Evolutionary conservation across 345 rosid species (phyloP), one percentile per base, ranked within the genome.

Genomic region (Physaria fendleri): DNA sequence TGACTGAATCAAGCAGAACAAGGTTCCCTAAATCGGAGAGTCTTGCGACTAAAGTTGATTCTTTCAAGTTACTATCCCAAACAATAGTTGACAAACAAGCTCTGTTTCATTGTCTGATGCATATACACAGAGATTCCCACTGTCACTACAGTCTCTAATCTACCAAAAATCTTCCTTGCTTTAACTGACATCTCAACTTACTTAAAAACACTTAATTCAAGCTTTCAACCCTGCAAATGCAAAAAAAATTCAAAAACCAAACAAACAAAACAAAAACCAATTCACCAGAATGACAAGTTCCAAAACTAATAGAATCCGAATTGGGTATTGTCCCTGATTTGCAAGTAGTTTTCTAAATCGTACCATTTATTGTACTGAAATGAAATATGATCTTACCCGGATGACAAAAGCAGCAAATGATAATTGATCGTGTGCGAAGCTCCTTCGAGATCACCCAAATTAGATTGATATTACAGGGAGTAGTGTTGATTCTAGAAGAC

Each of bases 141-240:
- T 56, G 72, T 6, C 2, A 82, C 79, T 30, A 71, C 74, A 8
- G 81, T 66, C 60, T 92, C 98, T 40, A 86, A 85, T 55, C 95
- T 80, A 14, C 87, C 85, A 3, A 88, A 69, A 21, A 76, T 58
- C 69, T 78, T 92, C 76, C 94, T 87, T 48, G 81, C 88, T 78
- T 79, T 88, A 13, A 71, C 73, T 66, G 84, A 79, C 98, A 92
- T 91, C 65, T 74, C 49, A 62, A 62, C 38, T 23, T n/a, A 43
- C 30, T 42, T 7, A 2, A 9, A 8, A 17, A 52, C 22, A 42
- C 54, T 61, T 57, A 23, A n/a, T n/a, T 33, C 68, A 54, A 33
- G n/a, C n/a, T n/a, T n/a, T n/a, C n/a, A n/a, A n/a, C 14, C 61
- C 75, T 76, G 77, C 46, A n/a, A n/a, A n/a, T n/a, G n/a, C n/a